phyloP scores from a whole-genome alignment of 2,329 filamentous ascomycete species.

The Sclerotinia subarctica region DNA sequence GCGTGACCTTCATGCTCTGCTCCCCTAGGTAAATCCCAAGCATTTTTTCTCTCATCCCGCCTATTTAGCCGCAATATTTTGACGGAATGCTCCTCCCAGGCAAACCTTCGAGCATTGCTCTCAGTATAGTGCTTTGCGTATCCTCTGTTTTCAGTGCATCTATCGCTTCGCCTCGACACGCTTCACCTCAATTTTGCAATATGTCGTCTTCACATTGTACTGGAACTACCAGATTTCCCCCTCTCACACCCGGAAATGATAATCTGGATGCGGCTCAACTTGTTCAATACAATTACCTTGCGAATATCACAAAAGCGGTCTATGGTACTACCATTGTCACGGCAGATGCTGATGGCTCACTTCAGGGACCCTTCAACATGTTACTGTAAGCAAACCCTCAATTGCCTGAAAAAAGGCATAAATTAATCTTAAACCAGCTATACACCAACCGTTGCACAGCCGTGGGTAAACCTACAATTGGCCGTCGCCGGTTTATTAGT shows the following conservation, averaged over 20 bases:
- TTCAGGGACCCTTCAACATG: constrained; percentile 8
- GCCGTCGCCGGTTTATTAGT: background rate
- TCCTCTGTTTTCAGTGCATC: background rate
- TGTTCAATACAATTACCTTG: background rate
- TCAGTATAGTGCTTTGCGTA: background rate
- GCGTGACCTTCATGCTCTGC: background rate
- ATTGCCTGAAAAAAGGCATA: background rate
- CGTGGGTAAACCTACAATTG: background rate
- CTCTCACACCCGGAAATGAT: background rate
- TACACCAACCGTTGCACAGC: background rate
- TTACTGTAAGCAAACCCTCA: background rate
- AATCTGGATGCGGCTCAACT: background rate
- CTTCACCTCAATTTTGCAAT: background rate
- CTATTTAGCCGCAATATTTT: background rate
- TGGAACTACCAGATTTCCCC: background rate
- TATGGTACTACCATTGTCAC: background rate
- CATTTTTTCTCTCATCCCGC: too few species aligned
- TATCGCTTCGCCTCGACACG: background rate
- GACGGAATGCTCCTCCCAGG: background rate
- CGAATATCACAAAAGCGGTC: background rate
- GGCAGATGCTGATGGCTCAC: background rate
- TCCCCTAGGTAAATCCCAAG: background rate
- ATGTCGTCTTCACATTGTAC: background rate
- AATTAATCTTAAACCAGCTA: background rate
- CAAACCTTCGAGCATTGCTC: background rate